phyloP scores from a whole-genome alignment of 345 rosid species.

The Syzygium oleosum region DNA sequence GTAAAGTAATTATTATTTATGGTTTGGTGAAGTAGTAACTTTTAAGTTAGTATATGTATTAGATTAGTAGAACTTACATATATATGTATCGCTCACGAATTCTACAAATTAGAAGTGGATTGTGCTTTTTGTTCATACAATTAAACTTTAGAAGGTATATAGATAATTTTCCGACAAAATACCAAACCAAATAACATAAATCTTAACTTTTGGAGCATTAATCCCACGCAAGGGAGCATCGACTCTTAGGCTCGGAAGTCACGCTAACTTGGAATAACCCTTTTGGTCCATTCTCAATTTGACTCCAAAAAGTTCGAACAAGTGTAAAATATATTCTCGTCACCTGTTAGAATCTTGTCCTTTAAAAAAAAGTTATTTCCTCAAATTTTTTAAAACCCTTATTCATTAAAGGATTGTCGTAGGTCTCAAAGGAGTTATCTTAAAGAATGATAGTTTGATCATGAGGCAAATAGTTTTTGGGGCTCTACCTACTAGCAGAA shows the following conservation, averaged over 20 bases:
- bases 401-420: neutral
- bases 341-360: neutral
- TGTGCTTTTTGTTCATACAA: neutral
- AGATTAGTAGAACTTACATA: neutral
- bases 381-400: neutral
- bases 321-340: neutral
- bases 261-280: neutral
- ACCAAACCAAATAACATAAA: neutral
- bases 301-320: neutral
- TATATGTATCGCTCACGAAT: neutral
- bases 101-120: neutral
- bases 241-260: neutral
- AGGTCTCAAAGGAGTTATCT: neutral
- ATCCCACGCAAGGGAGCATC: neutral
- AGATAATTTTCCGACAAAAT: neutral
- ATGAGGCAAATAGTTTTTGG: neutral
- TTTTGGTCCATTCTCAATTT: neutral
- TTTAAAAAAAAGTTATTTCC: neutral
- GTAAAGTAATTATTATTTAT: neutral
- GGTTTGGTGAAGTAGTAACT: neutral
- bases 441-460: neutral
- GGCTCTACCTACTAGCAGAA: neutral
- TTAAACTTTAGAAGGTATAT: neutral
- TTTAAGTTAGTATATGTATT: neutral
- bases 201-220: neutral